Base-by-base conservation (phyloP, 225 moss, liverwort and hornwort species). In the Straminergon stramineum region DNA sequence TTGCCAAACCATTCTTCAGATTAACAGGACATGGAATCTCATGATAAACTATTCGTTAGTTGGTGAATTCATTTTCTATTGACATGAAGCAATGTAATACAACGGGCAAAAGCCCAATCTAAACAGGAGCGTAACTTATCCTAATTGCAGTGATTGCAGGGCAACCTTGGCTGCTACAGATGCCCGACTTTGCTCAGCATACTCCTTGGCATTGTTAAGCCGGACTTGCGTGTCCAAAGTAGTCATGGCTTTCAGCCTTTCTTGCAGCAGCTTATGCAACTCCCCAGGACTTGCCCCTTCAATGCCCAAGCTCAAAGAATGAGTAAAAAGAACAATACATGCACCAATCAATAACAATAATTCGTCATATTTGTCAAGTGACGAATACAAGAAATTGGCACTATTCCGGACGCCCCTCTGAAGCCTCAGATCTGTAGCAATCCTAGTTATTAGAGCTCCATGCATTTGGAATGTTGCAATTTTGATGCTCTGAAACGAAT, bases 81-180 rank as follows among this genome's bases (percentile, higher is more conserved):
- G 20, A 68, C 43, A 57, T 53, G 84, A 67, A 60, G 60, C 45
- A 81, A 53, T 60, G 52, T 45, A 32, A 22, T 75, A 81, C 89
- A 87, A 65, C 23, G 65, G 81, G 57, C 48, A 68, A 62, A 89
- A 53, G 55, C 84, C 66, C 73, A 85, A 61, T 53, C 63, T 84
- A 73, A 61, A 56, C 85, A 84, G 53, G 52, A 87, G 31, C 26
- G 37, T 57, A 6, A 37, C n/a, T 62, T 48, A 91, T 67, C 91
- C 96, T 43, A 97, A 90, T 86, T 96, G 96, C 64, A 99, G 91
- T 73, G 99, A 97, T 57, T 99, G 99, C 43, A 99, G 90, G 34
- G 99, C 97, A 56, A 99, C 95, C 86, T 99, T 99, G 64, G 97
- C 99, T 70, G 97, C 97, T 27, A 96, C 90, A 82, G 96, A 95